These are phyloP conservation scores for Pichia sp. DNA, from an alignment of 1,139 yeast genomes.

Conservation along the genomic window DNA sequence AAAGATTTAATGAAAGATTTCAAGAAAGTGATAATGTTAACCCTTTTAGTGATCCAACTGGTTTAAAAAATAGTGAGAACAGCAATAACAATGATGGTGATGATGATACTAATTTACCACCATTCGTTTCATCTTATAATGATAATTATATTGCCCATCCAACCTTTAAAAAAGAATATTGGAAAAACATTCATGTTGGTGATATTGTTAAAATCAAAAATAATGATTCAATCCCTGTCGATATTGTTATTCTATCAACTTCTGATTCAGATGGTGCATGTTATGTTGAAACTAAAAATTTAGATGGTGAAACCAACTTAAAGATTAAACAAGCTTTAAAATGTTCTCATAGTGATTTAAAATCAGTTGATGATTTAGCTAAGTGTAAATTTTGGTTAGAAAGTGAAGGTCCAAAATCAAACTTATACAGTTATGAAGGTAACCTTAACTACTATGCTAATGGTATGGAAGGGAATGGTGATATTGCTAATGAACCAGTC, in stretches of 20 bases:
- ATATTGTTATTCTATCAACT: constrained; percentile 69
- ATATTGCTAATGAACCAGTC: constrained; percentile 58
- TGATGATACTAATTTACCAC: constrained; percentile 17
- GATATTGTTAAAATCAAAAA: constrained; percentile 78
- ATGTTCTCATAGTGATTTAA: constrained; percentile 50
- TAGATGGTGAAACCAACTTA: constrained; percentile 94
- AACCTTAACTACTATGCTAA: constrained; percentile 58
- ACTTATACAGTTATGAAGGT: constrained; percentile 82
- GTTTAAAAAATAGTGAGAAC: constrained; percentile 20
- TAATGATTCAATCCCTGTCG: constrained; percentile 94
- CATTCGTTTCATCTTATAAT: constrained; percentile 25
- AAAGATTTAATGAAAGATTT: constrained; percentile 11
- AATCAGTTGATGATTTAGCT: constrained; percentile 52
- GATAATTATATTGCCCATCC: constrained; percentile 20
- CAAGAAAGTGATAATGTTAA: constrained; percentile 18
- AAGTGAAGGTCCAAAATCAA: constrained; percentile 84
- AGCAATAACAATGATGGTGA: constrained; percentile 9
- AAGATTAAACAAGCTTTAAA: constrained; percentile 72
- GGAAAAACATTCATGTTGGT: constrained; percentile 91
- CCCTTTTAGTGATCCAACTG: constrained; percentile 24
- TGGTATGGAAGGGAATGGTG: constrained; percentile 34
- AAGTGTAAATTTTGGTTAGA: constrained; percentile 77
- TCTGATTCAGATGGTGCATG: constrained; percentile 89
- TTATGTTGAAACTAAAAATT: constrained; percentile 86
- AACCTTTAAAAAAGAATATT: constrained; percentile 58